Conservation (phyloP, 2,329 filamentous ascomycete species). For the Stenocarpella maydis region DNA sequence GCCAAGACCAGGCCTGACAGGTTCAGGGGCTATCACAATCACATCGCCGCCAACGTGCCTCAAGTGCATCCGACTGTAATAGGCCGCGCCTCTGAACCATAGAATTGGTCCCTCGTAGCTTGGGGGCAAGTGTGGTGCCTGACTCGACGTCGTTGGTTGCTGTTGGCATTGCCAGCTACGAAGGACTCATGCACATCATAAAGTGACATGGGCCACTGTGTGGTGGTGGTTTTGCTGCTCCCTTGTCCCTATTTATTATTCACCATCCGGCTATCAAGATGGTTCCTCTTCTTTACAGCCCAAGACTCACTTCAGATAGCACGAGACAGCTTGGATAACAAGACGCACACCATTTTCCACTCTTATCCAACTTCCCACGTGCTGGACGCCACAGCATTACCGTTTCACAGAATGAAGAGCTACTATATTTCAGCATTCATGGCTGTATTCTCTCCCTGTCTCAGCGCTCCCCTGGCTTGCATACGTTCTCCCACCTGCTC, state of each 20-base stretch:
- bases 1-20: background rate
- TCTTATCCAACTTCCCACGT: too few relatives aligned
- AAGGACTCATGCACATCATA: background rate
- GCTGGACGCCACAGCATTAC: background rate
- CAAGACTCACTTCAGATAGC: too few relatives aligned
- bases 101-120: background rate
- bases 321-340: background rate
- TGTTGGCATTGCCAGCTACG: background rate
- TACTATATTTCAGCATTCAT: background rate
- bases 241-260: background rate
- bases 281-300: too few relatives aligned
- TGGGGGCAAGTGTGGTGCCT: background rate
- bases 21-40: constrained; percentile 26
- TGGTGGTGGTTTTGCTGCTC: background rate
- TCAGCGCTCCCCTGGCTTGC: constrained; percentile 9
- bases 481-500: background rate
- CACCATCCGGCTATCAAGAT: too few relatives aligned
- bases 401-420: background rate
- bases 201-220: background rate
- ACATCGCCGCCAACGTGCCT: constrained; percentile 23
- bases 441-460: background rate
- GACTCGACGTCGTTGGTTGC: constrained; percentile 11
- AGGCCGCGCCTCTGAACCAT: background rate
- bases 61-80: background rate
- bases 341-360: too few relatives aligned